A percentile compares a stretch with the other conserved stretches of the same genome.
These are phyloP conservation scores for Penicillium paneum DNA, from an alignment of 2,329 filamentous ascomycete species.

Conservation along the genomic window DNA sequence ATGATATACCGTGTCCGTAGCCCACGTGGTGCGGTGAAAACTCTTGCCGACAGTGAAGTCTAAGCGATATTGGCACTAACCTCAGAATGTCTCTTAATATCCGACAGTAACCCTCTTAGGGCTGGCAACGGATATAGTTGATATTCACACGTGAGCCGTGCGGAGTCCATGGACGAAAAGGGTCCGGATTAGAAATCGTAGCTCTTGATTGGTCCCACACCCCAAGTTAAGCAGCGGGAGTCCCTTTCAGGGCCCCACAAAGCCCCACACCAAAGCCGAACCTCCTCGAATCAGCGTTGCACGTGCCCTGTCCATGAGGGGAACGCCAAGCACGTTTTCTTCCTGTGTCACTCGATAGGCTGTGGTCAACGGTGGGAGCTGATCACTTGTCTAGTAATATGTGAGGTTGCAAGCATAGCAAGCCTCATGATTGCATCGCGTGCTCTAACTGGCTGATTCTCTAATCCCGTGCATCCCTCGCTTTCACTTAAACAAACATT, in stretches of 20 bases:
- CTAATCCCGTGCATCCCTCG: neutral
- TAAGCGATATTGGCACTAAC: neutral
- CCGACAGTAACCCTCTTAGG: neutral
- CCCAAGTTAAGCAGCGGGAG: constrained; percentile 14
- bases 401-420: neutral
- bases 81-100: neutral
- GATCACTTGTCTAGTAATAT: constrained; percentile 1
- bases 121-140: neutral
- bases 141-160: neutral
- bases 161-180: neutral
- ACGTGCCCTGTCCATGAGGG: constrained; percentile 16
- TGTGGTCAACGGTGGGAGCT: constrained; percentile 8
- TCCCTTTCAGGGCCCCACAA: neutral
- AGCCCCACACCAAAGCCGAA: neutral
- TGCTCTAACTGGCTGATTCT: constrained; percentile 7
- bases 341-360: constrained; percentile 14
- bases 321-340: constrained; percentile 23
- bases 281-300: constrained; percentile 22
- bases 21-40: neutral
- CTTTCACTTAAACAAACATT: constrained; percentile 7
- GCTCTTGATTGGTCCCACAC: constrained; percentile 4
- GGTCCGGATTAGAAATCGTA: neutral
- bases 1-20: neutral
- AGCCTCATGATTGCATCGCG: constrained; percentile 2
- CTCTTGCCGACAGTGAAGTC: neutral